Conservation (phyloP, 331 rosid species). For the Prunus yedoensis region DNA sequence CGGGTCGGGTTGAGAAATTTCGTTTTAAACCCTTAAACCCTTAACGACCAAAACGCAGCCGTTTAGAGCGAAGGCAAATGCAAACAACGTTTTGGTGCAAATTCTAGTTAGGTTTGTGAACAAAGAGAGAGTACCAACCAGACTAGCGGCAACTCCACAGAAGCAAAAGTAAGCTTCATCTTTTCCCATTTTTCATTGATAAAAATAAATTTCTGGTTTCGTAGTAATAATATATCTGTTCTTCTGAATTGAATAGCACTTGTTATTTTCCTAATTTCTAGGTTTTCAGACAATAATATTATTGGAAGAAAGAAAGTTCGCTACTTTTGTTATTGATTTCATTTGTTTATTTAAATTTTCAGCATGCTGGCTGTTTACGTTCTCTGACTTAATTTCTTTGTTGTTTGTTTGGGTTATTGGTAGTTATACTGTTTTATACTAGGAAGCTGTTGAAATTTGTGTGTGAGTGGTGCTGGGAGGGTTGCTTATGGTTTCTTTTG, state of each 20-base stretch:
- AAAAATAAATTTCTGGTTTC: not conserved
- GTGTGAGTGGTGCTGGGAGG: not conserved
- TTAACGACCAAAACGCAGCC: not conserved
- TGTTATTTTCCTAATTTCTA: no score
- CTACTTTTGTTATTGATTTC: not conserved
- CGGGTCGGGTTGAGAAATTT: not conserved
- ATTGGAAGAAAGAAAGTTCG: not conserved
- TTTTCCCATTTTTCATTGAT: not conserved
- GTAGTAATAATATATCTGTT: not conserved
- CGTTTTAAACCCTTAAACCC: slow-evolving; percentile 7
- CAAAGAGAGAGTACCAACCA: not conserved
- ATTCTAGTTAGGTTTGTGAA: slow-evolving; percentile 5
- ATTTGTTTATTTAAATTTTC: not conserved
- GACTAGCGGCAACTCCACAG: not conserved
- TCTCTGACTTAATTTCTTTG: not conserved
- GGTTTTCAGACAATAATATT: no score
- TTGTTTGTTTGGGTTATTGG: not conserved
- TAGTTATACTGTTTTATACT: not conserved
- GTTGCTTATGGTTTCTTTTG: slow-evolving; percentile 45
- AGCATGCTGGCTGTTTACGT: not conserved
- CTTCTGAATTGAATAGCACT: no score
- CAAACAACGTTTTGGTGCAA: not conserved
- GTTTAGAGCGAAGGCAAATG: not conserved
- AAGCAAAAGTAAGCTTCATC: not conserved
- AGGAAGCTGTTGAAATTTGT: slow-evolving; percentile 4